Conservation (phyloP, 768 basidiomycete species). For the Albatrellus ellisii region DNA sequence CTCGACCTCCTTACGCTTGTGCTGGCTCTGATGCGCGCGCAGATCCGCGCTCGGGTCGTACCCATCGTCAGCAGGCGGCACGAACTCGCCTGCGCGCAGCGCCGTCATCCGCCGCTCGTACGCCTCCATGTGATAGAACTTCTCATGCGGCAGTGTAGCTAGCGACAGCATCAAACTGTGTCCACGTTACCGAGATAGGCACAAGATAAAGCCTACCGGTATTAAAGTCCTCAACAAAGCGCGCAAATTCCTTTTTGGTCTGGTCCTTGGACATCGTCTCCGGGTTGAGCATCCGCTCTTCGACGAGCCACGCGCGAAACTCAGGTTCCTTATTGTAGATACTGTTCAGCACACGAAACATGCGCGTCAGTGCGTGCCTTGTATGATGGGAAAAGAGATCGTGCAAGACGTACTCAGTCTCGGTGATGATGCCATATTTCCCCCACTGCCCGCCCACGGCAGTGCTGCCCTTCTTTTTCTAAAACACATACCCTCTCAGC, state of each 20-base stretch:
- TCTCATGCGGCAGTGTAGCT: constrained; percentile 91
- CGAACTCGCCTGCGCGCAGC: constrained; percentile 69
- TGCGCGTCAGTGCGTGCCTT: no score
- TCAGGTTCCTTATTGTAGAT: constrained; percentile 75
- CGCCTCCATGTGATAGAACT: constrained; percentile 84
- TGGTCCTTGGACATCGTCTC: constrained; percentile 81
- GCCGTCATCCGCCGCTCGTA: constrained; percentile 80
- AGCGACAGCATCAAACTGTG: not conserved
- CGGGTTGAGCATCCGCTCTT: constrained; percentile 84
- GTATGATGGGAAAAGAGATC: not conserved
- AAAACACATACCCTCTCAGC: not conserved
- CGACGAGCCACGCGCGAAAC: constrained; percentile 87
- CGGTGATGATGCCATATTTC: constrained; percentile 78
- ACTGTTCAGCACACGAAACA: constrained; percentile 27
- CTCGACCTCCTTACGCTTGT: constrained; percentile 57
- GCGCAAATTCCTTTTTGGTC: constrained; percentile 72
- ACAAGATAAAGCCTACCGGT: constrained; percentile 35
- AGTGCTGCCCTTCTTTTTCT: constrained; percentile 42
- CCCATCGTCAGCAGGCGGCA: constrained; percentile 54
- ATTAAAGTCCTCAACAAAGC: constrained; percentile 76
- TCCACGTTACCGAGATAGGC: constrained; percentile 1
- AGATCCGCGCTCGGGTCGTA: constrained; percentile 84
- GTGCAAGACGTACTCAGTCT: constrained; percentile 62
- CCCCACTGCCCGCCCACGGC: constrained; percentile 68
- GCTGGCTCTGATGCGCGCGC: constrained; percentile 55